A percentile compares a stretch with the other conserved stretches of the same genome.
These are phyloP conservation scores for Russula lepida DNA, from an alignment of 768 basidiomycete genomes.

Conservation along the genomic window DNA sequence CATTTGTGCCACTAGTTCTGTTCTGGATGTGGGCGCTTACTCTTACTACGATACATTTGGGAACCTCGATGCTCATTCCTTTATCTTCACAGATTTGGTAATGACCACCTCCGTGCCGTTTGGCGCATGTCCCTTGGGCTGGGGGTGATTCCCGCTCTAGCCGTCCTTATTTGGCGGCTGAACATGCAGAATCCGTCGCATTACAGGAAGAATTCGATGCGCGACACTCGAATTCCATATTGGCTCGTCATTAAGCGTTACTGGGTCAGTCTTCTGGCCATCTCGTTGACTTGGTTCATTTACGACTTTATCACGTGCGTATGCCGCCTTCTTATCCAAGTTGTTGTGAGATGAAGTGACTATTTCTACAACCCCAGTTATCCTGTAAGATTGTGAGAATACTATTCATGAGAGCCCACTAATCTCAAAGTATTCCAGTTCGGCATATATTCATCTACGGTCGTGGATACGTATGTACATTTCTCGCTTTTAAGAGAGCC, in stretches of 20 bases:
- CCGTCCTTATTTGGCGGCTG: constrained; percentile 82
- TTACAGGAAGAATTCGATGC: constrained; percentile 76
- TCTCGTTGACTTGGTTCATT: constrained; percentile 77
- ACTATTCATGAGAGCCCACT: not conserved
- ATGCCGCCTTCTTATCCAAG: not conserved
- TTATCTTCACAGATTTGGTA: constrained; percentile 49
- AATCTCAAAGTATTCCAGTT: constrained; percentile 39
- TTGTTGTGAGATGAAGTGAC: not conserved
- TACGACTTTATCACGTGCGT: constrained; percentile 74
- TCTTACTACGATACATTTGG: not conserved
- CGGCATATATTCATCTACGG: constrained; percentile 71
- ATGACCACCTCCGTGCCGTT: constrained; percentile 72
- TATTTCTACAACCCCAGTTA: constrained; percentile 34
- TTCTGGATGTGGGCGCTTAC: constrained; percentile 71
- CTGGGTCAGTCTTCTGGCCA: constrained; percentile 62
- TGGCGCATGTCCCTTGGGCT: constrained; percentile 86
- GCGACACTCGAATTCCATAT: constrained; percentile 64
- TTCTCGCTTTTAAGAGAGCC: not conserved
- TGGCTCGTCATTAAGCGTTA: constrained; percentile 70
- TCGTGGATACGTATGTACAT: constrained; percentile 49
- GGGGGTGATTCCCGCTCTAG: constrained; percentile 69
- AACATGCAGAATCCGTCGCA: constrained; percentile 73
- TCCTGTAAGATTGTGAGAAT: constrained; percentile 39
- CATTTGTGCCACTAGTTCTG: constrained; percentile 77
- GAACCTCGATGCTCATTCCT: not conserved